Evolutionary conservation across 108 stramenopile genomes (phyloP).

Genomic region (Cylindrotheca closterium): DNA sequence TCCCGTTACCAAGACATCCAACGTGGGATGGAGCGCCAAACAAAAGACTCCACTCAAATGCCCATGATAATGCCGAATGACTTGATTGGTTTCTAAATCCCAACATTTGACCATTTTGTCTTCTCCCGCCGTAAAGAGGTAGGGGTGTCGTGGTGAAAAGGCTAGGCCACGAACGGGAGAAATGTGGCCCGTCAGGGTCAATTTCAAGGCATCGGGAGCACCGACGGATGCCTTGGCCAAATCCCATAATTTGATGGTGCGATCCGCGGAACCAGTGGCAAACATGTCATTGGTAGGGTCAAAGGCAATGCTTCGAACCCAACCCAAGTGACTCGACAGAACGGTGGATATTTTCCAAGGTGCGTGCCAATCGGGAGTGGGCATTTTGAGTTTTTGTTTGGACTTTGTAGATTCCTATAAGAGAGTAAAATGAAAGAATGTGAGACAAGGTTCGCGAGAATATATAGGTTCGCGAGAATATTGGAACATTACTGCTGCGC

Average conservation of each 20-base stretch:
- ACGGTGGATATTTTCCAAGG: constrained; percentile 96
- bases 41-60: constrained; percentile 95
- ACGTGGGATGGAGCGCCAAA: constrained; percentile 93
- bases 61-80: constrained; percentile 99
- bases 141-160: constrained; percentile 92
- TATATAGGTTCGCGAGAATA: too few species aligned
- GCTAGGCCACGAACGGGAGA: constrained; percentile 94
- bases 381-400: constrained; percentile 53
- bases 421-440: background rate
- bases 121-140: constrained; percentile 96
- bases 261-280: constrained; percentile 95
- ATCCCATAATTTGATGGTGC: constrained; percentile 98
- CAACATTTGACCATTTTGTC: constrained; percentile 99
- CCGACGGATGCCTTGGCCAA: constrained; percentile 95
- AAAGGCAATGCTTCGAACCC: constrained; percentile 97
- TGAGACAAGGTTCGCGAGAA: constrained; percentile 3
- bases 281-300: constrained; percentile 97
- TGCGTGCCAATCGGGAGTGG: constrained; percentile 98
- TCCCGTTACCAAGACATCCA: constrained; percentile 98
- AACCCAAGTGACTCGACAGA: constrained; percentile 94
- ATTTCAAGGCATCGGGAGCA: constrained; percentile 84
- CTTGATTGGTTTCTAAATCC: constrained; percentile 99
- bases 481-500: too few species aligned
- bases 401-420: constrained; percentile 28
- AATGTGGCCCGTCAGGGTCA: constrained; percentile 98